phyloP scores from a whole-genome alignment of 1,284 basidiomycete species.

The Garcileccinum viscosum region DNA sequence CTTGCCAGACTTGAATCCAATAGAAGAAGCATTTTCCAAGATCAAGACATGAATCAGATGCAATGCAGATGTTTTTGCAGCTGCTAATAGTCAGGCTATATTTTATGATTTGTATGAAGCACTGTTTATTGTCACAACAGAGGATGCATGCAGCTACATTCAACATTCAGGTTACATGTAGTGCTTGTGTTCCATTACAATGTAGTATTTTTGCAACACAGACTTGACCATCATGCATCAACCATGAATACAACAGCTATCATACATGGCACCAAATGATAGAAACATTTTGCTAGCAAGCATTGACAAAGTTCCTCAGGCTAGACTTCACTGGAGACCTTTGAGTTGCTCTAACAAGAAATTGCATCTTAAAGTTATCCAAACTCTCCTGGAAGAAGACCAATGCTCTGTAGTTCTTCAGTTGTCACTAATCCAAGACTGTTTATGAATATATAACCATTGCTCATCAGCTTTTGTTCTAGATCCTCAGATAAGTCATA shows the following conservation, averaged over 20 bases:
- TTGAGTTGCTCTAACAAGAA: neutral
- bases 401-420: neutral
- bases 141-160: neutral
- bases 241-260: neutral
- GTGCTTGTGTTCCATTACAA: neutral
- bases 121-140: neutral
- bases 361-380: neutral
- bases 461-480: neutral
- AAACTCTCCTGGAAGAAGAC: neutral
- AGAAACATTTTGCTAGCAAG: neutral
- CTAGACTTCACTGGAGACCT: neutral
- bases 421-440: neutral
- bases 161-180: neutral
- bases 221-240: too few relatives aligned
- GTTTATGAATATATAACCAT: neutral
- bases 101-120: neutral
- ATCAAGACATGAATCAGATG: neutral
- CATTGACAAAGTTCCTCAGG: neutral
- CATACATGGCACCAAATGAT: neutral
- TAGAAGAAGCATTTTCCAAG: conserved; percentile 2
- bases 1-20: conserved; percentile 4
- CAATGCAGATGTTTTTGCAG: neutral
- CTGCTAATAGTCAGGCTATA: neutral
- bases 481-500: neutral
- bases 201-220: too few relatives aligned